These are phyloP conservation scores for Ehretia macrophylla DNA, from an alignment of 257 asterid species.

Conservation along the genomic window DNA sequence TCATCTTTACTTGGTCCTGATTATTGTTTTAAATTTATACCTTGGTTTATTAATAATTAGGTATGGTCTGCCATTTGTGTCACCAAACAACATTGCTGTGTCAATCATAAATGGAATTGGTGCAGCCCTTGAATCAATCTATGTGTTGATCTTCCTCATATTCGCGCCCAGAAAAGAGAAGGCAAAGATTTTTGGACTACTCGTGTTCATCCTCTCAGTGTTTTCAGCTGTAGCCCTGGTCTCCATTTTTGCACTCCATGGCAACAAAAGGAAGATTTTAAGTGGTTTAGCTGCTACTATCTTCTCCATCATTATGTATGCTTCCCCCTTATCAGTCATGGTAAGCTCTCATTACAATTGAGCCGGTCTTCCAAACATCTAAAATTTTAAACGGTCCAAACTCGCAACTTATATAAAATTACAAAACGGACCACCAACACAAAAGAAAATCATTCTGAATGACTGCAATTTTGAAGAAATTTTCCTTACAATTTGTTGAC, in stretches of 20 bases:
- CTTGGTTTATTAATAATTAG: constrained; percentile 27
- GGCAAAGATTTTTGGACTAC: constrained; percentile 47
- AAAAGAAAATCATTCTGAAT: too few relatives aligned
- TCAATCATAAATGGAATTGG: constrained; percentile 60
- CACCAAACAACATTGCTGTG: constrained; percentile 55
- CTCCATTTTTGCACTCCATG: constrained; percentile 47
- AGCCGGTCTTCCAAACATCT: too few relatives aligned
- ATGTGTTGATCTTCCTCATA: constrained; percentile 49
- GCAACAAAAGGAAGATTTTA: constrained; percentile 32
- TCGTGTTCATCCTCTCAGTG: constrained; percentile 32
- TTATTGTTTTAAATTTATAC: too few relatives aligned
- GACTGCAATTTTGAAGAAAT: too few relatives aligned
- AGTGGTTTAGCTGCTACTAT: constrained; percentile 61
- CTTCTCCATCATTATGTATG: constrained; percentile 78
- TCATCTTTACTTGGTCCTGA: too few relatives aligned
- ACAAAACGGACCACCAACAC: too few relatives aligned
- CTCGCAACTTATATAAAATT: too few relatives aligned
- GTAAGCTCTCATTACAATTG: constrained; percentile 45
- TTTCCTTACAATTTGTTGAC: too few relatives aligned
- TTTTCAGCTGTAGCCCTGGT: constrained; percentile 54
- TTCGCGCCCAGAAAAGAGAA: constrained; percentile 69
- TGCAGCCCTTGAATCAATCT: constrained; percentile 48
- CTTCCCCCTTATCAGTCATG: constrained; percentile 70
- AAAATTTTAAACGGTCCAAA: too few relatives aligned
- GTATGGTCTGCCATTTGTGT: constrained; percentile 76